Evolutionary conservation across 2,329 filamentous ascomycete genomes (phyloP).

Genomic region (Penicillium vulpinum): DNA sequence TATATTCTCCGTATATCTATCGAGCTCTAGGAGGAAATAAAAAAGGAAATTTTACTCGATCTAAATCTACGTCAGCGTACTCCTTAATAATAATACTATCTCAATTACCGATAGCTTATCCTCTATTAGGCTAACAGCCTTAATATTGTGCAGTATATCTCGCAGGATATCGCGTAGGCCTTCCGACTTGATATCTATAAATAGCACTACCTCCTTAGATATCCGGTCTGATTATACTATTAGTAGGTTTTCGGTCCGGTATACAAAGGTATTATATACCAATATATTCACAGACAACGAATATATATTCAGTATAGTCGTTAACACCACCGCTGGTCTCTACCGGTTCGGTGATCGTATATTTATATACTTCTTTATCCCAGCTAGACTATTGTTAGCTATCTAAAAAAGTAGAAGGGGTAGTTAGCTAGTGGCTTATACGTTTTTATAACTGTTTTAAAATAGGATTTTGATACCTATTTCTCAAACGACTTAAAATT

Average conservation of each 20-base stretch:
- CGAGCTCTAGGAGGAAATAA: too few species aligned
- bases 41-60: too few species aligned
- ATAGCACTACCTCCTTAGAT: too few species aligned
- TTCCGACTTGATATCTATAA: too few species aligned
- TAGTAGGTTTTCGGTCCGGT: too few species aligned
- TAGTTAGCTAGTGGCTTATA: conserved; percentile 15
- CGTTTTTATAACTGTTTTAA: conserved; percentile 22
- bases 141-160: neutral
- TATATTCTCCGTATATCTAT: too few species aligned
- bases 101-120: too few species aligned
- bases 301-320: conserved; percentile 26
- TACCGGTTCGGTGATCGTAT: conserved; percentile 24
- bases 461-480: conserved; percentile 21
- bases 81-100: too few species aligned
- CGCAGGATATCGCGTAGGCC: too few species aligned
- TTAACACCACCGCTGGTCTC: conserved; percentile 16
- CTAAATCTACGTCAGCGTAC: too few species aligned
- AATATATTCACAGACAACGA: conserved; percentile 26
- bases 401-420: conserved; percentile 12
- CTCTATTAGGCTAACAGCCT: too few species aligned
- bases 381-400: conserved; percentile 20
- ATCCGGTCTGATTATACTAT: too few species aligned
- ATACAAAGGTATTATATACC: conserved; percentile 21
- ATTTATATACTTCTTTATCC: conserved; percentile 32
- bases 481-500: conserved; percentile 17